Conservation (phyloP, 176 grass and related monocot genomes). For the Metroxylon sagu region DNA sequence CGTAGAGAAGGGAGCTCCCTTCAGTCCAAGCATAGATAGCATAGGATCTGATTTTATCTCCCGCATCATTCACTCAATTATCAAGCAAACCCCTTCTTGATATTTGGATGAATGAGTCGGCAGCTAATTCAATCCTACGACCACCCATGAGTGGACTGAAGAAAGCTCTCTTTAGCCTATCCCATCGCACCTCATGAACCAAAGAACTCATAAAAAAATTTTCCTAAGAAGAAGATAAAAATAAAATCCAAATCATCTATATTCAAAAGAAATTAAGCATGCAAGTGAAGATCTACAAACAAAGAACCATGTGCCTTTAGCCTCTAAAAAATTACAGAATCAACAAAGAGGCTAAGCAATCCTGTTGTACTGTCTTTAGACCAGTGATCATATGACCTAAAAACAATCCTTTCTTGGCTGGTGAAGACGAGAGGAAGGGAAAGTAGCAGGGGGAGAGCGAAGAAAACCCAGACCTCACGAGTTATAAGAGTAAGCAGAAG, state of each 20-base stretch:
- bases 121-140: slow-evolving; percentile 35
- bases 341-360: too few species aligned
- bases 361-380: too few species aligned
- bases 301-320: too few species aligned
- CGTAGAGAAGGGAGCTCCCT: slow-evolving; percentile 41
- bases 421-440: too few species aligned
- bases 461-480: too few species aligned
- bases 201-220: slow-evolving; percentile 4
- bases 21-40: slow-evolving; percentile 45
- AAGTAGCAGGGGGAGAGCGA: too few species aligned
- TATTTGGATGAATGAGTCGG: slow-evolving; percentile 44
- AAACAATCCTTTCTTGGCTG: too few species aligned
- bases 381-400: too few species aligned
- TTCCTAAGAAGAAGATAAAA: slow-evolving; percentile 10
- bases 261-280: too few species aligned
- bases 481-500: too few species aligned
- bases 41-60: slow-evolving; percentile 27
- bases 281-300: too few species aligned
- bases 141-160: slow-evolving; percentile 42
- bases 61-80: slow-evolving; percentile 42
- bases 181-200: neutral
- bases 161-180: slow-evolving; percentile 37
- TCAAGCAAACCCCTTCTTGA: slow-evolving; percentile 22
- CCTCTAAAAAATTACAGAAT: too few species aligned
- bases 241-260: slow-evolving; percentile 1